Base-by-base conservation (phyloP, 192 early-diverging fungal species). In the Backusella westeae region DNA sequence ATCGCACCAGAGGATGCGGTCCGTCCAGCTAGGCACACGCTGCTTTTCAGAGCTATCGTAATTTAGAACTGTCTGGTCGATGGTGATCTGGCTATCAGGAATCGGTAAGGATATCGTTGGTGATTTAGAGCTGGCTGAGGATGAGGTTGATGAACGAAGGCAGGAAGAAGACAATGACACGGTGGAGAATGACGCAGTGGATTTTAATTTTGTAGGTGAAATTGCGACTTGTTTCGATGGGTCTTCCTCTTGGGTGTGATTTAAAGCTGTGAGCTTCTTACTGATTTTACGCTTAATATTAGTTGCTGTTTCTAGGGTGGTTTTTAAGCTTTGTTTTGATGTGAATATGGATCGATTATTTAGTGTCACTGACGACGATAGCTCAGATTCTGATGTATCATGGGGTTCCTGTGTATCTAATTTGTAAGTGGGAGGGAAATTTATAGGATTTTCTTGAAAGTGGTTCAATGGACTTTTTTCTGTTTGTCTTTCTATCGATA, bases 371-470 rank as follows among this genome's bases (percentile, higher is more conserved):
- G 41, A 17, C 23, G 12, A 34, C 23, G 75, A 46, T 26, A 49
- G 0, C 0, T 36, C 59, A 2, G 59, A 44, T 34, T 56, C 42
- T 19, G 56, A 76, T 34, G 88, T 80, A 34, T 63, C 56, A 12
- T 14, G 3, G 12, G 23, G 56, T 14, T 29, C 46, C 17, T 49
- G 10, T 63, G 75, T 39, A 78, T 96, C 93, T 80, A 91, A 92
- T 79, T 96, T 96, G 84, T 93, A 95, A 4, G 93, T 93, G 0
- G 94, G 94, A n/a, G 80, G 81, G 73, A 95, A 95, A 0, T 56
- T 77, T 63, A 95, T 88, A 1, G 87, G 83, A 12, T 85, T 86
- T 76, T 96, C 94, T 29, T 89, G 69, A 78, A 93, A 96, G 14
- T 82, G 87, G 0, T 44, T 35, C 35, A 83, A 39, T 36, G 74